phyloP scores from a whole-genome alignment of 208 protist species.

The Leishmania amazonensis region DNA sequence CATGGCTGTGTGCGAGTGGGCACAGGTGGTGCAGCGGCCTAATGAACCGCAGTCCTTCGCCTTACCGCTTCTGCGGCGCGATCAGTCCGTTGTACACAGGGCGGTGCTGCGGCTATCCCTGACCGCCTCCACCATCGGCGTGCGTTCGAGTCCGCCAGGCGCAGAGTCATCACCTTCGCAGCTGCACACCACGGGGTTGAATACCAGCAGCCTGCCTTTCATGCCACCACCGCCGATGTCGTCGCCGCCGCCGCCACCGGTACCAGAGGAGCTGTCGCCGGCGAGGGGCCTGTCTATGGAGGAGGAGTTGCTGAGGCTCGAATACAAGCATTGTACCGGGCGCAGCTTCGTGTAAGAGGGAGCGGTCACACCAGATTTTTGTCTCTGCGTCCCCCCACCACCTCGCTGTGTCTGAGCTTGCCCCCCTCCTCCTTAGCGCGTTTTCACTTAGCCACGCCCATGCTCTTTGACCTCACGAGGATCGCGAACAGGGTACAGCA shows the following conservation, averaged over 20 bases:
- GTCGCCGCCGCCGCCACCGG: neutral
- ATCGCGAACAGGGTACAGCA: neutral
- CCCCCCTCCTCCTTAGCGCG: neutral
- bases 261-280: neutral
- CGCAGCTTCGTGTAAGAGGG: neutral
- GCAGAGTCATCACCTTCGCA: neutral
- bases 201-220: neutral
- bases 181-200: neutral
- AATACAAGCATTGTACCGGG: conserved; percentile 28
- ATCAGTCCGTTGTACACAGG: conserved; percentile 38
- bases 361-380: neutral
- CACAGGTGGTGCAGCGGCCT: conserved; percentile 46
- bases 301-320: conserved; percentile 68
- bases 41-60: conserved; percentile 41
- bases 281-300: conserved; percentile 39
- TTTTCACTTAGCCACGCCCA: neutral
- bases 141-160: neutral
- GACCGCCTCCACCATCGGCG: conserved; percentile 35
- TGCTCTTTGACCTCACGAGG: neutral
- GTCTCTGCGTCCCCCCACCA: neutral
- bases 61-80: conserved; percentile 59
- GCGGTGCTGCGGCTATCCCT: conserved; percentile 65
- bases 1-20: conserved; percentile 76
- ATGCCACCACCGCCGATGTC: neutral
- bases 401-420: neutral